These are phyloP conservation scores for Aspergillus homomorphus DNA, from an alignment of 495 filamentous ascomycete genomes.

Conservation along the genomic window DNA sequence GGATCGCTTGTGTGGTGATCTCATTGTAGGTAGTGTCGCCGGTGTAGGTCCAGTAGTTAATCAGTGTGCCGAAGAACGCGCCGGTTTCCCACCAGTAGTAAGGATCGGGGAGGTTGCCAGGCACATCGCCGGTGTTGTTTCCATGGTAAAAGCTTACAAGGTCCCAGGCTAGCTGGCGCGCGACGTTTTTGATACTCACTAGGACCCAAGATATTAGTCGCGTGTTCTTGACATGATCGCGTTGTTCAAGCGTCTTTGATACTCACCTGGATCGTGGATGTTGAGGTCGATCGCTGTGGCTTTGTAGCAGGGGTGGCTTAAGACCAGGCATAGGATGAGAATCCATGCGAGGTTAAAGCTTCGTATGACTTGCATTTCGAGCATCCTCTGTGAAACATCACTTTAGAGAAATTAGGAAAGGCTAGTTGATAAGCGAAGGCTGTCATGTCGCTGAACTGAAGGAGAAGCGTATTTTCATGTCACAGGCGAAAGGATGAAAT, in stretches of 20 bases:
- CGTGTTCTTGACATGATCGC: neutral
- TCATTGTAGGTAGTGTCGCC: slow-evolving; percentile 68
- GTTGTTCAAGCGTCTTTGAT: neutral
- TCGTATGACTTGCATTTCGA: neutral
- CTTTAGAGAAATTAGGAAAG: neutral
- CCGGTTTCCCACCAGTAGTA: slow-evolving; percentile 81
- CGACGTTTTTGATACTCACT: slow-evolving; percentile 38
- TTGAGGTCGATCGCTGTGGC: slow-evolving; percentile 1
- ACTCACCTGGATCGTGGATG: neutral
- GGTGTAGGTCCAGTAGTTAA: slow-evolving; percentile 80
- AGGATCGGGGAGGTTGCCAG: slow-evolving; percentile 65
- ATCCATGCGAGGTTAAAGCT: neutral
- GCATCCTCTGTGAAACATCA: neutral
- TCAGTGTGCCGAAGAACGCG: slow-evolving; percentile 64
- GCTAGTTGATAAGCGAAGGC: neutral
- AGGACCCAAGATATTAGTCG: neutral
- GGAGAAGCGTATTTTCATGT: neutral
- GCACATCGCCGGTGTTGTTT: slow-evolving; percentile 61
- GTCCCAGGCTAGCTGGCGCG: slow-evolving; percentile 35
- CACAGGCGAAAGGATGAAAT: neutral
- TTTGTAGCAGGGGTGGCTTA: neutral
- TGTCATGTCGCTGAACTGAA: neutral
- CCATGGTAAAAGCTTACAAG: slow-evolving; percentile 61
- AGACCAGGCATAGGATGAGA: neutral
- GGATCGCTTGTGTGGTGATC: slow-evolving; percentile 58